These are phyloP conservation scores for Canavalia gladiata DNA, from an alignment of 306 rosid species.

Conservation along the genomic window DNA sequence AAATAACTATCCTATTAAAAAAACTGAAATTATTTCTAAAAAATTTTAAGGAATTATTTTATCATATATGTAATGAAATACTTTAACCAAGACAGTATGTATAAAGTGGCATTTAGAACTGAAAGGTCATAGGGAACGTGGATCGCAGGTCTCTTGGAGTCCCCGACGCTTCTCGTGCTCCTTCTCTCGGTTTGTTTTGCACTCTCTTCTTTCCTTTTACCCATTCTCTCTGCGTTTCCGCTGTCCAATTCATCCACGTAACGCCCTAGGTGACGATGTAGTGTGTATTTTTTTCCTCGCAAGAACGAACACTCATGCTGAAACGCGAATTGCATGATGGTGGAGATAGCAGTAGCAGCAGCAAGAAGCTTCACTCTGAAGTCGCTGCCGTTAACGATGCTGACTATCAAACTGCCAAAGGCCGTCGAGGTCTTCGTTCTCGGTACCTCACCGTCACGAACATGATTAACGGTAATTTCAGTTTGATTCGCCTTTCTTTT, in stretches of 20 bases:
- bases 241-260: not conserved
- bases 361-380: not conserved
- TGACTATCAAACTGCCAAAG: slow-evolving; percentile 27
- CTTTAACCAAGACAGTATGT: too few relatives aligned
- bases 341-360: not conserved
- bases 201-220: not conserved
- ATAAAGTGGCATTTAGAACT: not conserved
- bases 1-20: too few relatives aligned
- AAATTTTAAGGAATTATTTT: too few relatives aligned
- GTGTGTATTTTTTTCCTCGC: not conserved
- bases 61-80: too few relatives aligned
- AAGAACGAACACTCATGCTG: not conserved
- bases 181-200: not conserved
- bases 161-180: slow-evolving; percentile 1
- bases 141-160: slow-evolving; percentile 5
- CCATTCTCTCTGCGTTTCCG: not conserved
- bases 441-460: slow-evolving; percentile 44
- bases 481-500: not conserved
- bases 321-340: slow-evolving; percentile 36
- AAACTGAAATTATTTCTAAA: too few relatives aligned
- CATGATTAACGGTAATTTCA: slow-evolving; percentile 44
- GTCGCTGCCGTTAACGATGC: not conserved
- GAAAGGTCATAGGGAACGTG: not conserved
- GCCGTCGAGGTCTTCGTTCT: slow-evolving; percentile 53
- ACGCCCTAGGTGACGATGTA: not conserved